Evolutionary conservation across 2,329 filamentous ascomycete species (phyloP), one percentile per base, ranked within the genome.

Genomic region (Epichloe coenophiala): DNA sequence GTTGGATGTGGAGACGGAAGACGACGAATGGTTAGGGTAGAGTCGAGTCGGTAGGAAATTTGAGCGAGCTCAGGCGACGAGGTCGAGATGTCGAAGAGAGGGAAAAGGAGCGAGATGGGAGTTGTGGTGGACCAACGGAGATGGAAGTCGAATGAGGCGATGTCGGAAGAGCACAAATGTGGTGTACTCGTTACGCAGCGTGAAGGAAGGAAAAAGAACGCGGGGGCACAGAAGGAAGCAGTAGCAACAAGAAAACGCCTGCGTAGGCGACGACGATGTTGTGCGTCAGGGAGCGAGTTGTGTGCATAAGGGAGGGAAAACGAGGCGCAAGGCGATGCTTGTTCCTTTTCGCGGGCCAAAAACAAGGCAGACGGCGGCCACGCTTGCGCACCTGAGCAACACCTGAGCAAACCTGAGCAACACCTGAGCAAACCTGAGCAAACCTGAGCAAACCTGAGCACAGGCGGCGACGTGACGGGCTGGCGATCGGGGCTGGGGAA

Each of bases 281-380:
- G 43, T 23, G 49, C 41, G 49, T 37, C 47, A 41, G 12, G 47
- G 38, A 48, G 46, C 31, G 31, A 31, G 8, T 31, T n/a, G 46
- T 13, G 40, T 48, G 19, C n/a, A 37, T 39, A 5, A n/a, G 31
- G 13, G 39, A 31, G 13, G 17, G 39, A 39, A 33, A 38, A 44
- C 33, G 37, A 45, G 41, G 23, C 36, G 9, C 8, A 31, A 51
- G 35, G 36, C 17, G 40, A 43, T 36, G 47, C 13, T 45, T 48
- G 11, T 51, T 51, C 27, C 41, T 51, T 51, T 51, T 48, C 33
- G 13, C 47, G 17, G 13, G 27, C 19, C 21, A 21, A 15, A 6
- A n/a, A 27, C 23, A 27, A 8, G 23, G 23, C 40, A 36, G 9
- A 33, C 23, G 11, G 27, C 27, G 27, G 27, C 27, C 27, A 7